Percentiles rank a stretch among this genome's conserved stretches.
phyloP scores from a whole-genome alignment of 352 stramenopile genomes.

The Pythium myriotylum region DNA sequence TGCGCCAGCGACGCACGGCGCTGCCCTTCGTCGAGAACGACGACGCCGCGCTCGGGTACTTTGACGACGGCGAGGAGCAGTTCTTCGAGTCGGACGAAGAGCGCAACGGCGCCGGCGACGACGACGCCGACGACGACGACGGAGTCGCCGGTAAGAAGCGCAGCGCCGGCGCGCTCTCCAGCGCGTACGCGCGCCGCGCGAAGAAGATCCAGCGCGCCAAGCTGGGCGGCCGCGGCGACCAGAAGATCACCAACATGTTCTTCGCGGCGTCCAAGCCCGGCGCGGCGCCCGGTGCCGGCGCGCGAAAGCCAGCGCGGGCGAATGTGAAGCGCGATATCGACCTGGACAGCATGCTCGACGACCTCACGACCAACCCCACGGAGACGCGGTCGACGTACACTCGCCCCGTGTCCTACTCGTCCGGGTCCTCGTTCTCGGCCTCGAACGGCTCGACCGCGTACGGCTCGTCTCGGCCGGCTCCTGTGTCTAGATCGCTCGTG shows the following conservation, averaged over 20 bases:
- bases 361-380: slow-evolving; percentile 83
- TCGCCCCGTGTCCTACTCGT: slow-evolving; percentile 61
- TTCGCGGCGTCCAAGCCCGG: slow-evolving; percentile 65
- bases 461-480: not conserved
- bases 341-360: slow-evolving; percentile 84
- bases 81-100: slow-evolving; percentile 88
- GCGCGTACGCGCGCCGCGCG: slow-evolving; percentile 67
- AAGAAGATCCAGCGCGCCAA: slow-evolving; percentile 88
- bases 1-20: slow-evolving; percentile 73
- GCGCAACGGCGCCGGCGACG: slow-evolving; percentile 20
- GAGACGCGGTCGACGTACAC: slow-evolving; percentile 56
- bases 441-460: slow-evolving; percentile 4
- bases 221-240: slow-evolving; percentile 63
- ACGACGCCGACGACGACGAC: slow-evolving; percentile 47
- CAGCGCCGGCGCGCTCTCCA: slow-evolving; percentile 76
- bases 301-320: slow-evolving; percentile 26
- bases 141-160: slow-evolving; percentile 57
- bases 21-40: slow-evolving; percentile 88
- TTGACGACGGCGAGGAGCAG: slow-evolving; percentile 87
- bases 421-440: slow-evolving; percentile 31
- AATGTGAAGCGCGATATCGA: slow-evolving; percentile 79
- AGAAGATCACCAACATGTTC: slow-evolving; percentile 92
- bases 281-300: slow-evolving; percentile 16
- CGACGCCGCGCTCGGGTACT: slow-evolving; percentile 85
- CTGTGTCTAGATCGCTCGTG: slow-evolving; percentile 2